A percentile compares a stretch with the other conserved stretches of the same genome.
Conservation (phyloP, 768 basidiomycete species). For the Termitomyces sp. region DNA sequence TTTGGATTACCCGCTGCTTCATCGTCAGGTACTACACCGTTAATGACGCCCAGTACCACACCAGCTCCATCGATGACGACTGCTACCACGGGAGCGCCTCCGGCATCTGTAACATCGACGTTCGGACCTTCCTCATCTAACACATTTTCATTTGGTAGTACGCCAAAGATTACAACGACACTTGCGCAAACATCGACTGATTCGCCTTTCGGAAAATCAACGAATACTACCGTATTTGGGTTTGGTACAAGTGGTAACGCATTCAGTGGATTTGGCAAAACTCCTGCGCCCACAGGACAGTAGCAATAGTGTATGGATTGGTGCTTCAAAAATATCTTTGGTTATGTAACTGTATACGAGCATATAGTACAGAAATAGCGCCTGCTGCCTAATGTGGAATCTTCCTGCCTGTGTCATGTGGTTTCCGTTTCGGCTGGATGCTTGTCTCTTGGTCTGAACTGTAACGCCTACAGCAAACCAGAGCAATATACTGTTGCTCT, state of each 20-base stretch:
- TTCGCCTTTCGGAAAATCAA: constrained; percentile 15
- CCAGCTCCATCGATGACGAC: constrained; percentile 3
- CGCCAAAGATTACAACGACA: constrained; percentile 11
- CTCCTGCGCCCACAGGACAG: constrained; percentile 17
- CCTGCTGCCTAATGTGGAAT: neutral
- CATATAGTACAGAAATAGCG: constrained; percentile 11
- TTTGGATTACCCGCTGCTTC: constrained; percentile 5
- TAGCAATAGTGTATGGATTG: constrained; percentile 16
- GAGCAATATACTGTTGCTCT: too few species aligned
- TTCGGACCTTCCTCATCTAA: constrained; percentile 5
- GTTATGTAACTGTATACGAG: constrained; percentile 8
- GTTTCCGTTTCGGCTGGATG: neutral
- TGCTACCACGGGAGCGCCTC: neutral
- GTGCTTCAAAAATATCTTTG: neutral
- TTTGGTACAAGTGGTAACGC: constrained; percentile 18
- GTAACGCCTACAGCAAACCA: neutral
- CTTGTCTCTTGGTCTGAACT: neutral
- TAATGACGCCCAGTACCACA: constrained; percentile 2
- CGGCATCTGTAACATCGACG: constrained; percentile 4
- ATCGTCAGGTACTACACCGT: constrained; percentile 2
- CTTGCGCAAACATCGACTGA: constrained; percentile 15
- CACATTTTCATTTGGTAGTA: constrained; percentile 4
- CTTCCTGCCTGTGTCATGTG: neutral
- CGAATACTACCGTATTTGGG: constrained; percentile 23
- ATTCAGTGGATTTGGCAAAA: constrained; percentile 15